Base-by-base conservation (phyloP, 2,329 filamentous ascomycete species). In the Pyricularia grisea region DNA sequence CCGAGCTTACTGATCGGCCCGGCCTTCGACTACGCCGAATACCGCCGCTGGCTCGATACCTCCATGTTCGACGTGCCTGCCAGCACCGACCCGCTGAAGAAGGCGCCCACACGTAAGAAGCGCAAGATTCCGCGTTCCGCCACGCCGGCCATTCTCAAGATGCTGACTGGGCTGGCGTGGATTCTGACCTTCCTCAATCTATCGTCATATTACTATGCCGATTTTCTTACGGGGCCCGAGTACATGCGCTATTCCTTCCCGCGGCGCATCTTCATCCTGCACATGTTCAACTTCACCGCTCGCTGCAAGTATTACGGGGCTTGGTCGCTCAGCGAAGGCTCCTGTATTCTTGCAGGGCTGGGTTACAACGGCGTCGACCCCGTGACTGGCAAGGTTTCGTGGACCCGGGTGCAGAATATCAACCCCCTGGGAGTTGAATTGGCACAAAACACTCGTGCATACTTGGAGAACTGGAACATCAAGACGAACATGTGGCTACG, bases 401-500 rank as follows among this genome's bases (percentile, higher is more conserved):
- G 95, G 92, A 90, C 97, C 76, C 89, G 94, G 31, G 82, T 98
- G 23, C 90, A 92, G 74, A 99, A 99, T 76, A 92, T 99, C 73
- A 89, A 92, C 73, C 91, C 95, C 0, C 90, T 89, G 85, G 88
- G 87, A 2, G 92, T 99, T 31, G 95, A 99, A 80, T 84, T 88
- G 0, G 95, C 94, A 0, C 94, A 97, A 79, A 99, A 98, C 77
- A 92, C 92, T n/a, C 89, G 94, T 68, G 93, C 88, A 1, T 98
- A 95, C 75, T 85, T 99, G 3, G 94, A 90, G 66, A 91, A 88
- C 75, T 99, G 95, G 95, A 99, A 99, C 79, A 97, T 97, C 82
- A 98, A 98, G 79, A 99, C 95, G 14, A 99, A 97, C 78, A 88
- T 92, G 75, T 99, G 95, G 95, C 82, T 99, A 71, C 88, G 94